A percentile compares a stretch with the other conserved stretches of the same genome.
phyloP scores from a whole-genome alignment of 2,329 filamentous ascomycete species.

The Raffaelea deltoideospora region DNA sequence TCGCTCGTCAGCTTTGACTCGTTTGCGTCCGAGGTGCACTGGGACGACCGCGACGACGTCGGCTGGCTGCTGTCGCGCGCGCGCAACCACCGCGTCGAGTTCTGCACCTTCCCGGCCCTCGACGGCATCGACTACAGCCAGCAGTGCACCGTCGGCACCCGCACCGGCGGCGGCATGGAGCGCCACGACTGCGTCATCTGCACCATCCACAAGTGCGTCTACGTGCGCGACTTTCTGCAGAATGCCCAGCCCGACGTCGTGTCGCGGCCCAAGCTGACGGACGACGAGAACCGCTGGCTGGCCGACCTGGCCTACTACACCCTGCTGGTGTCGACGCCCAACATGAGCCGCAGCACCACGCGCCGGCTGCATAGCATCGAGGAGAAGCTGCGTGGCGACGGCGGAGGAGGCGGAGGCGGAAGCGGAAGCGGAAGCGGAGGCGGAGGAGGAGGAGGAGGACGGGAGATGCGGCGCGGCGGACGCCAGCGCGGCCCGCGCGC shows the following conservation, averaged over 20 bases:
- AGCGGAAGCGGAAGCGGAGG: neutral
- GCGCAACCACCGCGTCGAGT: slow-evolving; percentile 2
- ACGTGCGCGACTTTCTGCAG: slow-evolving; percentile 5
- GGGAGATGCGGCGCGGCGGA: neutral
- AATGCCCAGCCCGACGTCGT: neutral
- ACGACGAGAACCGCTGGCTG: slow-evolving; percentile 4
- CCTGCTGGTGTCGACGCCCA: slow-evolving; percentile 2
- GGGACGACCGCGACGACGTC: slow-evolving; percentile 4
- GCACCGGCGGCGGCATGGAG: neutral
- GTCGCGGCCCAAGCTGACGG: neutral
- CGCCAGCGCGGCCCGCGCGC: too few relatives aligned
- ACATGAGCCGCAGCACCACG: neutral
- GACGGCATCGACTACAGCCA: slow-evolving; percentile 4
- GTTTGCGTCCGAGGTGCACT: slow-evolving; percentile 7
- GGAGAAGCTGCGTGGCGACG: neutral
- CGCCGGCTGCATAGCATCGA: neutral
- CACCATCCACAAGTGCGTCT: slow-evolving; percentile 10
- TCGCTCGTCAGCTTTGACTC: slow-evolving; percentile 7
- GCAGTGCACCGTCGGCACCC: slow-evolving; percentile 1
- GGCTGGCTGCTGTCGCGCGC: slow-evolving; percentile 4
- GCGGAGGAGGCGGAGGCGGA: neutral
- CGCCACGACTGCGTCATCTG: slow-evolving; percentile 11
- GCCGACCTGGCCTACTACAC: slow-evolving; percentile 3
- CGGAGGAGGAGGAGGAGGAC: neutral
- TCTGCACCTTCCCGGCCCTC: slow-evolving; percentile 6